These are phyloP conservation scores for Russula ochroleuca DNA, from an alignment of 768 basidiomycete genomes.

Conservation along the genomic window DNA sequence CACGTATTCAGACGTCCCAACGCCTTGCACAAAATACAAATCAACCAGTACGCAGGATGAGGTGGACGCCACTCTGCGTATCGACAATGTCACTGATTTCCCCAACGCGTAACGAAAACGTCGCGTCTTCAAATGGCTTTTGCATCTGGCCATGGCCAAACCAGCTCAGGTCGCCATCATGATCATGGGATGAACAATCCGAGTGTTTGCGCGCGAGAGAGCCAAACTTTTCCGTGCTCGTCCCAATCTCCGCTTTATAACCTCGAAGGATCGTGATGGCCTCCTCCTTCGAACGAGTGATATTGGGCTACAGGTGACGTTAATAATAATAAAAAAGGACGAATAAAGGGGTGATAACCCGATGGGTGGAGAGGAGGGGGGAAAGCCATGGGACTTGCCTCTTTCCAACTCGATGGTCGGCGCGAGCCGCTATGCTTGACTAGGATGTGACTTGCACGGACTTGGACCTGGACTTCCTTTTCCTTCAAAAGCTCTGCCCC, in stretches of 20 bases:
- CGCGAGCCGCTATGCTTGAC: slow-evolving; percentile 85
- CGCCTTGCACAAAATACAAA: background rate
- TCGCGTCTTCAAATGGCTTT: slow-evolving; percentile 91
- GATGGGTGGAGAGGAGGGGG: slow-evolving; percentile 5
- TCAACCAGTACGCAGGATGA: slow-evolving; percentile 84
- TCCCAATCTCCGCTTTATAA: slow-evolving; percentile 59
- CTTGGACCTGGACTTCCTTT: slow-evolving; percentile 61
- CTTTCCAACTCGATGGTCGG: slow-evolving; percentile 79
- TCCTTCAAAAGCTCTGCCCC: slow-evolving; percentile 57
- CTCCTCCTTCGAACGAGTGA: slow-evolving; percentile 84
- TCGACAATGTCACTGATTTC: slow-evolving; percentile 78
- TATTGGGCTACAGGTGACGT: slow-evolving; percentile 47
- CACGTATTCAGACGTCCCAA: background rate
- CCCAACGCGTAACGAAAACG: slow-evolving; percentile 65
- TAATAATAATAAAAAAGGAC: background rate
- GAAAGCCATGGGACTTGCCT: slow-evolving; percentile 43
- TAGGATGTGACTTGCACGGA: slow-evolving; percentile 92
- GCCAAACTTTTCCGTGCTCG: slow-evolving; percentile 57
- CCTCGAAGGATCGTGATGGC: slow-evolving; percentile 74
- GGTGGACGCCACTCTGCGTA: slow-evolving; percentile 92
- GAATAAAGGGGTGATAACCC: background rate
- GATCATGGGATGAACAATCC: slow-evolving; percentile 83
- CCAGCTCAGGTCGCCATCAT: slow-evolving; percentile 83
- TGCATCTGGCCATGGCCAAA: slow-evolving; percentile 93
- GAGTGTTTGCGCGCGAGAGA: slow-evolving; percentile 72